Evolutionary conservation across 208 protist species (phyloP).

Genomic region (Acanthamoeba divionensis): DNA sequence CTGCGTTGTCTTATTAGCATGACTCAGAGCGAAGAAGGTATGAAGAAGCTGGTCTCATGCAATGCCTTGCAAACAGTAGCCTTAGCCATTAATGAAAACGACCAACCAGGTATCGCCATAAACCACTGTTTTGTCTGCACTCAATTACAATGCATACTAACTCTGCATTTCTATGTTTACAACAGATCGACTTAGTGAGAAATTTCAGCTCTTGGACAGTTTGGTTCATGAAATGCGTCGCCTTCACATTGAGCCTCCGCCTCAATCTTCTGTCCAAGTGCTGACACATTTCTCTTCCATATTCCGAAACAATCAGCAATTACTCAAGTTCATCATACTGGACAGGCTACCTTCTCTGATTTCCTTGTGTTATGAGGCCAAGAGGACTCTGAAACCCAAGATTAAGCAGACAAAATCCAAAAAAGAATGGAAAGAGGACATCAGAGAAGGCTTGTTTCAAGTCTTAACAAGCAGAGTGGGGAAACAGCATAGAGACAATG

Average conservation of each 20-base stretch:
- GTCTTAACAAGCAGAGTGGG: constrained; percentile 31
- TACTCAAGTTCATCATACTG: constrained; percentile 42
- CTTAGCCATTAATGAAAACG: not conserved
- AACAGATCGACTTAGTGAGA: no score
- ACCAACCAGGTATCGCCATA: not conserved
- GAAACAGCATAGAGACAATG: not conserved
- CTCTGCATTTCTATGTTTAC: no score
- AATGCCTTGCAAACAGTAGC: not conserved
- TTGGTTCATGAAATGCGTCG: not conserved
- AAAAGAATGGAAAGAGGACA: not conserved
- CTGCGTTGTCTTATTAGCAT: not conserved
- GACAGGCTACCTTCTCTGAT: not conserved
- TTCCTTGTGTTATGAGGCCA: not conserved
- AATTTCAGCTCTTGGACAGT: no score
- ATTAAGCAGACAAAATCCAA: not conserved
- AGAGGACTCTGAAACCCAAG: not conserved
- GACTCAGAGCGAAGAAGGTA: not conserved
- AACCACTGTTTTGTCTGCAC: not conserved
- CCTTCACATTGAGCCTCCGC: not conserved
- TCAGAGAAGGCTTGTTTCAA: constrained; percentile 25
- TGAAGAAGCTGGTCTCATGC: not conserved
- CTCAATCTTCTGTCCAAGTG: not conserved
- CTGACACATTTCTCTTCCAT: not conserved
- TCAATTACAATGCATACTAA: no score
- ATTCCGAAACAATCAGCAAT: constrained; percentile 18